Evolutionary conservation across 2,329 filamentous ascomycete genomes (phyloP).

Genomic region (Fonsecaea monophora): DNA sequence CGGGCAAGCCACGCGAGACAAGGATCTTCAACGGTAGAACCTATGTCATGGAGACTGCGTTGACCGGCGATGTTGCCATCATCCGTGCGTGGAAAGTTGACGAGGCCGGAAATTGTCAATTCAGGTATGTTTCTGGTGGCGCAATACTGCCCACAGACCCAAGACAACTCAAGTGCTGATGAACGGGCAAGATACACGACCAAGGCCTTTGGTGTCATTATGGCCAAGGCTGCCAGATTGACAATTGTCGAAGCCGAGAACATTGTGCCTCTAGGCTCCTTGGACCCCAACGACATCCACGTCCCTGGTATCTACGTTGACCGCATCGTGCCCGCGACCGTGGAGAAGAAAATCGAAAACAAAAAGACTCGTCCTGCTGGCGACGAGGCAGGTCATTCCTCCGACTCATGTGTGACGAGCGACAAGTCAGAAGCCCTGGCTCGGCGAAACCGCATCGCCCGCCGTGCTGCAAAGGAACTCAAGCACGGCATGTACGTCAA

Average conservation of each 20-base stretch:
- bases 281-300: slow-evolving; percentile 76
- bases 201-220: slow-evolving; percentile 75
- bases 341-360: slow-evolving; percentile 74
- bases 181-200: slow-evolving; percentile 61
- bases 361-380: slow-evolving; percentile 61
- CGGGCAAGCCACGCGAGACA: slow-evolving; percentile 71
- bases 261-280: slow-evolving; percentile 75
- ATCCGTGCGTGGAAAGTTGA: slow-evolving; percentile 78
- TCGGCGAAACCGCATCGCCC: slow-evolving; percentile 74
- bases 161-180: background rate
- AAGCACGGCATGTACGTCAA: slow-evolving; percentile 83
- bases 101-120: slow-evolving; percentile 78
- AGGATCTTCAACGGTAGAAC: slow-evolving; percentile 74
- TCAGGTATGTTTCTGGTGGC: slow-evolving; percentile 55
- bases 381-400: slow-evolving; percentile 47
- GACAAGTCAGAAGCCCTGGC: slow-evolving; percentile 54
- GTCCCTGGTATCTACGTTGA: slow-evolving; percentile 84
- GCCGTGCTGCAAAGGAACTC: slow-evolving; percentile 78
- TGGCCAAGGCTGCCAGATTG: slow-evolving; percentile 79
- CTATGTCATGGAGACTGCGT: slow-evolving; percentile 78
- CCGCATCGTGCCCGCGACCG: slow-evolving; percentile 76
- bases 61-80: slow-evolving; percentile 78
- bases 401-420: slow-evolving; percentile 41
- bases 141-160: background rate
- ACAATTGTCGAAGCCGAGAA: slow-evolving; percentile 87